These are phyloP conservation scores for Monilinia laxa DNA, from an alignment of 2,329 filamentous ascomycete species.

Conservation along the genomic window DNA sequence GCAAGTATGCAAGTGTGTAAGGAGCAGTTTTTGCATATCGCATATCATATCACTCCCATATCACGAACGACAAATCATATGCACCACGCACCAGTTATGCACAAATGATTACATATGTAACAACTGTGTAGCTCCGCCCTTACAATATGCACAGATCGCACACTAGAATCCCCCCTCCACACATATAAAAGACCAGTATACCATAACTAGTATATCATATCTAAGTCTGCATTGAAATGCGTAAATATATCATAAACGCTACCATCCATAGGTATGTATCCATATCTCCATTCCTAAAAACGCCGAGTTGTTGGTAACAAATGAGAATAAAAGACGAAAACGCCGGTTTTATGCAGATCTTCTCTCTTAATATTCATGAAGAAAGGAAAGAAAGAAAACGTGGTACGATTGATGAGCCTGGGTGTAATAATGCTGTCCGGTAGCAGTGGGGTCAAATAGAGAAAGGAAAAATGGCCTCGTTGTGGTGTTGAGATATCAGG, in stretches of 20 bases:
- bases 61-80: background rate
- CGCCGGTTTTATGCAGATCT: slow-evolving; percentile 16
- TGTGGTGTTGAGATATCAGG: background rate
- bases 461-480: background rate
- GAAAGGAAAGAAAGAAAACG: slow-evolving; percentile 12
- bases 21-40: background rate
- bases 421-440: slow-evolving; percentile 10
- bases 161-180: background rate
- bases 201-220: background rate
- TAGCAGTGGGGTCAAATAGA: background rate
- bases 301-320: slow-evolving; percentile 8
- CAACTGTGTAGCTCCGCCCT: background rate
- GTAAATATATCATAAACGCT: slow-evolving; percentile 14
- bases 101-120: slow-evolving; percentile 4
- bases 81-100: background rate
- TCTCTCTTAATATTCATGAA: slow-evolving; percentile 2
- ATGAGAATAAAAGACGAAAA: background rate
- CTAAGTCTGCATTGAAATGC: slow-evolving; percentile 12
- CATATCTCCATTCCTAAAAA: slow-evolving; percentile 9
- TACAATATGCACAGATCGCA: slow-evolving; percentile 1
- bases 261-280: slow-evolving; percentile 17
- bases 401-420: background rate
- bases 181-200: background rate
- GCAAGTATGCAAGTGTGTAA: background rate
- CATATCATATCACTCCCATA: background rate